Evolutionary conservation across 345 rosid species (phyloP).

Genomic region (Murraya koenigii): DNA sequence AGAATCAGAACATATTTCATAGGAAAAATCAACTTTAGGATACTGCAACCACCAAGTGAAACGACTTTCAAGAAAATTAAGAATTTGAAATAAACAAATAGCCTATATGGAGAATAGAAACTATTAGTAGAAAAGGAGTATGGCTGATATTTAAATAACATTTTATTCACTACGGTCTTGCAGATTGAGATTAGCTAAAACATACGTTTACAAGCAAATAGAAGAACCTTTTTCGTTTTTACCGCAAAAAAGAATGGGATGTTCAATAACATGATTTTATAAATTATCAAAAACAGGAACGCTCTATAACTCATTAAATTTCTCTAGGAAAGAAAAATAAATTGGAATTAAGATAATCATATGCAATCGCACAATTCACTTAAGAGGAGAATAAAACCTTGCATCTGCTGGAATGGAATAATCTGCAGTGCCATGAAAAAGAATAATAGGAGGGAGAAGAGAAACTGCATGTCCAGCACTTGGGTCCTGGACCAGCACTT

Average conservation of each 20-base stretch:
- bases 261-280: neutral
- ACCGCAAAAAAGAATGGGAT: neutral
- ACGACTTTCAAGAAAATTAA: neutral
- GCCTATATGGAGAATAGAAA: neutral
- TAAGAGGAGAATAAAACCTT: constrained; percentile 52
- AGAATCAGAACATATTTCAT: neutral
- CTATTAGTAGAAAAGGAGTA: neutral
- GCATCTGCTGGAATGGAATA: constrained; percentile 89
- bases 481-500: constrained; percentile 67
- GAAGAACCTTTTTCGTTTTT: neutral
- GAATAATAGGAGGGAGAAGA: constrained; percentile 72
- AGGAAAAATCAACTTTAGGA: neutral
- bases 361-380: neutral
- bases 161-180: neutral
- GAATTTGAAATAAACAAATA: neutral
- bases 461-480: constrained; percentile 46
- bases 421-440: constrained; percentile 94
- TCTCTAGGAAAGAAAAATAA: neutral
- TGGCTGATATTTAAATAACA: neutral
- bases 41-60: neutral
- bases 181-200: neutral
- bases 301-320: neutral
- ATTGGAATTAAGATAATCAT: neutral
- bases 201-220: neutral
- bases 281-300: neutral